A percentile compares a stretch with the other conserved stretches of the same genome.
These are phyloP conservation scores for Aechmea fasciata DNA, from an alignment of 176 grass and related monocot species.

Conservation along the genomic window DNA sequence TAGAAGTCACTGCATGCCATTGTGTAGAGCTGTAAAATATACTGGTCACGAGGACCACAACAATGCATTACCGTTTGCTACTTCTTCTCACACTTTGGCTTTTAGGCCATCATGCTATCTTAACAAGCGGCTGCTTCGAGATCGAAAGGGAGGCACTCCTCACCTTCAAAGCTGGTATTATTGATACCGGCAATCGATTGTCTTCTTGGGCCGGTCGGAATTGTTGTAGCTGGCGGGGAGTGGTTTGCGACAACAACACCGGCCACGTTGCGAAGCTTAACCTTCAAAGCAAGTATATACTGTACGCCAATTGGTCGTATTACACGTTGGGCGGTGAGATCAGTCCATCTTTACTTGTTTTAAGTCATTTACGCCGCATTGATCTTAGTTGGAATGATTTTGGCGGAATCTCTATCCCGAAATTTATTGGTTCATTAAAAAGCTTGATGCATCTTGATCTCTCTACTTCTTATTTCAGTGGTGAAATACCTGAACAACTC, in stretches of 20 bases:
- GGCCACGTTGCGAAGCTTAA: not conserved
- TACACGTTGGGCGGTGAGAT: not conserved
- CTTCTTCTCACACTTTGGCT: not conserved
- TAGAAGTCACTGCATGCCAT: too few species aligned
- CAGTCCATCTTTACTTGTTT: slow-evolving; percentile 11
- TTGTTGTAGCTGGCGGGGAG: not conserved
- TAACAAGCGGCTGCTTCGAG: not conserved
- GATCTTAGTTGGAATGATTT: slow-evolving; percentile 3
- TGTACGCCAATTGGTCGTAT: too few species aligned
- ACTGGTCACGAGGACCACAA: not conserved
- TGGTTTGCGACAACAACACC: not conserved
- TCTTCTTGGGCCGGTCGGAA: not conserved
- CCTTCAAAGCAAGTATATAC: not conserved
- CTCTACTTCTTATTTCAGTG: too few species aligned
- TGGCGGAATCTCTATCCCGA: not conserved
- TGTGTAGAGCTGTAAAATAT: too few species aligned
- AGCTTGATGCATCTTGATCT: not conserved
- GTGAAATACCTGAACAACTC: too few species aligned
- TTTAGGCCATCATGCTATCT: not conserved
- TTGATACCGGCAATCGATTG: not conserved
- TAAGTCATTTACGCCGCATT: not conserved
- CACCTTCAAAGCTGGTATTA: not conserved
- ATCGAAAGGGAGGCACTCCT: slow-evolving; percentile 5
- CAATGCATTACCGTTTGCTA: not conserved
- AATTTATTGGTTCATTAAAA: not conserved